These are phyloP conservation scores for Sanghuangporus sanghuang DNA, from an alignment of 1,284 basidiomycete genomes.

Conservation along the genomic window DNA sequence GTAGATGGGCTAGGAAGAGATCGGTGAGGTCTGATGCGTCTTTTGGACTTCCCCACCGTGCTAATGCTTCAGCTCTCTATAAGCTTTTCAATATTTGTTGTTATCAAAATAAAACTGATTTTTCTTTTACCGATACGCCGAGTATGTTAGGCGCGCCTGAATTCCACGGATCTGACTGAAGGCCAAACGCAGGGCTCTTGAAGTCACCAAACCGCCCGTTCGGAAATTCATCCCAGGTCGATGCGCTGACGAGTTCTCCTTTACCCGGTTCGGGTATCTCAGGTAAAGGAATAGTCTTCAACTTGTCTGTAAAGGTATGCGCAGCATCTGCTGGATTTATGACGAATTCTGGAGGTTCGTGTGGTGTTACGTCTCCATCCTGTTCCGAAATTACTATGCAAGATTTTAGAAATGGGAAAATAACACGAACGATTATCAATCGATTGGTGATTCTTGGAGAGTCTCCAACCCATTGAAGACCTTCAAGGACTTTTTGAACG, in stretches of 20 bases:
- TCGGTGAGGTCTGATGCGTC: constrained; percentile 66
- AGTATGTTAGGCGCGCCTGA: constrained; percentile 39
- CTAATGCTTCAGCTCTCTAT: constrained; percentile 62
- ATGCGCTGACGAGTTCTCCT: constrained; percentile 69
- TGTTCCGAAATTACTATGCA: constrained; percentile 9
- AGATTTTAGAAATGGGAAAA: neutral
- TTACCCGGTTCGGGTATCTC: constrained; percentile 54
- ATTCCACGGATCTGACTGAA: constrained; percentile 58
- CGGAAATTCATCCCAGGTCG: constrained; percentile 97
- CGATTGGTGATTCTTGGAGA: constrained; percentile 46
- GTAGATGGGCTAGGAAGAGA: constrained; percentile 80
- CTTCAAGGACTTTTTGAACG: constrained; percentile 83
- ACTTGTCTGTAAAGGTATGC: constrained; percentile 45
- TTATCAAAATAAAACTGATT: neutral
- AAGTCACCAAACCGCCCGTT: constrained; percentile 99
- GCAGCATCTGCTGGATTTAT: constrained; percentile 61
- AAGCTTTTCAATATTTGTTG: neutral
- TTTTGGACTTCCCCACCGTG: constrained; percentile 81
- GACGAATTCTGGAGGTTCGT: constrained; percentile 34
- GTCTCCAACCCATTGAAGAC: constrained; percentile 61
- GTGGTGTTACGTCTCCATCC: constrained; percentile 20
- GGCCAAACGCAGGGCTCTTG: constrained; percentile 93
- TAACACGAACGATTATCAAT: constrained; percentile 57
- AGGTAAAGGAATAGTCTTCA: constrained; percentile 33
- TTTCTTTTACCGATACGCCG: constrained; percentile 43